These are phyloP conservation scores for Trichoderma atroviride DNA, from an alignment of 2,329 filamentous ascomycete genomes.

Conservation along the genomic window DNA sequence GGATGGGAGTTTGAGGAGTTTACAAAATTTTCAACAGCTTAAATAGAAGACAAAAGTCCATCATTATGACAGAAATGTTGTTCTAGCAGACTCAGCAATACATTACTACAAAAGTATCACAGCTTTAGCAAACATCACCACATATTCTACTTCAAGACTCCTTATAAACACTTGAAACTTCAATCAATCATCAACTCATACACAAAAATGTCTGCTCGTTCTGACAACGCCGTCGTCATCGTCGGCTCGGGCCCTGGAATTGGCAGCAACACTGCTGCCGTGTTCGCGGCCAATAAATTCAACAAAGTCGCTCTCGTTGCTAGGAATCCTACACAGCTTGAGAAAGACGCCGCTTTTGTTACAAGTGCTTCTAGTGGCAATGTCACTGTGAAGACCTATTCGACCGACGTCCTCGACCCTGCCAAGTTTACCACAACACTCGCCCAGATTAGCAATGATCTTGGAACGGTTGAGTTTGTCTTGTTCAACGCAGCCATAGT, in stretches of 20 bases:
- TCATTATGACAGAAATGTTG: not conserved
- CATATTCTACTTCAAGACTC: not conserved
- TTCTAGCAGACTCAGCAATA: not conserved
- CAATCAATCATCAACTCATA: not conserved
- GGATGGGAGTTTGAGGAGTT: not conserved
- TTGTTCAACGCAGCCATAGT: conserved; percentile 58
- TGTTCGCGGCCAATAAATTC: conserved; percentile 82
- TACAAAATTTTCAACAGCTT: not conserved
- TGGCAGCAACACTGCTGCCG: conserved; percentile 85
- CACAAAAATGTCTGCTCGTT: conserved; percentile 7
- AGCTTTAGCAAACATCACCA: not conserved
- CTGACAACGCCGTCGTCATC: conserved; percentile 54
- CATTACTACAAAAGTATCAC: not conserved
- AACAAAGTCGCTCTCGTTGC: conserved; percentile 57
- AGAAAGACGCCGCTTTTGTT: conserved; percentile 40
- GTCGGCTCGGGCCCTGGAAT: conserved; percentile 91
- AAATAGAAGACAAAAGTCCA: not conserved
- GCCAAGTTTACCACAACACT: conserved; percentile 43
- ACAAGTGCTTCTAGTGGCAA: conserved; percentile 33
- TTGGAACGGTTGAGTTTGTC: conserved; percentile 50
- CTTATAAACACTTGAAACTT: not conserved
- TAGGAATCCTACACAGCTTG: conserved; percentile 46
- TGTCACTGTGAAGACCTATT: conserved; percentile 46
- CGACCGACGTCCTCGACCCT: conserved; percentile 48
- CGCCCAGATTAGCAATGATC: conserved; percentile 43